A percentile compares a stretch with the other conserved stretches of the same genome.
Evolutionary conservation across 768 basidiomycete species (phyloP).

Genomic region (Tulasnella sp.): DNA sequence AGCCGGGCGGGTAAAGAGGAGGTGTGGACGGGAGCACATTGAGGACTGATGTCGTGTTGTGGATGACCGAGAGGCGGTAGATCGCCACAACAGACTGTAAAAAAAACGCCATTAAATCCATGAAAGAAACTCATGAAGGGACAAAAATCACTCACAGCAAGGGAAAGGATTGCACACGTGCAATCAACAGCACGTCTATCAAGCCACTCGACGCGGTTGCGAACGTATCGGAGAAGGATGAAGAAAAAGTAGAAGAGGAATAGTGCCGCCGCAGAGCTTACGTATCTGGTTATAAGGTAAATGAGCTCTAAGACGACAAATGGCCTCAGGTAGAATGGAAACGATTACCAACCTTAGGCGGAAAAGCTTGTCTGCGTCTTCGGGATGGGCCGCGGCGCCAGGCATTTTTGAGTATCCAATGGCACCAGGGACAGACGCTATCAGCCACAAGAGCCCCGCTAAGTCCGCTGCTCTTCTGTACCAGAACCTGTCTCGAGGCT

Average conservation of each 20-base stretch:
- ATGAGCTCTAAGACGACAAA: background rate
- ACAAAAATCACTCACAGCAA: background rate
- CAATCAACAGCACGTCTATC: conserved; percentile 12
- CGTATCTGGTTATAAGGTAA: conserved; percentile 5
- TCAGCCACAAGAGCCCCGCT: background rate
- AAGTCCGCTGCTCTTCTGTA: conserved; percentile 5
- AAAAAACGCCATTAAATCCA: background rate
- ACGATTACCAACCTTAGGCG: background rate
- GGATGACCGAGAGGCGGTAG: conserved; percentile 15
- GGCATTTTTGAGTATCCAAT: background rate
- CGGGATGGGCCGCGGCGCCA: background rate
- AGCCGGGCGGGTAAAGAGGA: conserved; percentile 15
- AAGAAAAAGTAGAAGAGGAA: background rate
- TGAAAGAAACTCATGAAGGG: background rate
- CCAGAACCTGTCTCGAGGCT: conserved; percentile 7
- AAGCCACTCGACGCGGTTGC: background rate
- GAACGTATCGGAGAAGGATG: background rate
- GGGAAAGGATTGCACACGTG: background rate
- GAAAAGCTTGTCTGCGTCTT: conserved; percentile 4
- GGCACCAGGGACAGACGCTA: background rate
- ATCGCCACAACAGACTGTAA: conserved; percentile 20
- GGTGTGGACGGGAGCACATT: conserved; percentile 3
- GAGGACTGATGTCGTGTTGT: background rate
- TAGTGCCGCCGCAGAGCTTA: background rate
- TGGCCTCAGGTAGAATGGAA: background rate